Base-by-base conservation (phyloP, 1,284 basidiomycete species). In the Inonotus obliquus region DNA sequence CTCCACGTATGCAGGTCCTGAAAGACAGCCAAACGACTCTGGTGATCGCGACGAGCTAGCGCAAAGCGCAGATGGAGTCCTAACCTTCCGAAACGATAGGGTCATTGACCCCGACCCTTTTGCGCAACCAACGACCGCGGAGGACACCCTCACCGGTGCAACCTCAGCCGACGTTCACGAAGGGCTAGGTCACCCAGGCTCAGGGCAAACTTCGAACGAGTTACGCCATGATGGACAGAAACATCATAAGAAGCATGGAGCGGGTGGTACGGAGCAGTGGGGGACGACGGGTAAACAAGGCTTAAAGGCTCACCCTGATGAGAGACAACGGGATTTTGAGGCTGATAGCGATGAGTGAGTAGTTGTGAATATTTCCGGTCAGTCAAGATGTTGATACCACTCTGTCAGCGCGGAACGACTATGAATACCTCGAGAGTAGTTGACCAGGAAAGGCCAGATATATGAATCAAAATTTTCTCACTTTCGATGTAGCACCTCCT, bases 81-180 rank as follows among this genome's bases (percentile, higher is more conserved):
- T 32, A 11, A 60, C 58, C 32, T 63, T 61, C 49, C 47, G 19
- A 17, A 19, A 54, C 39, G 65, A 64, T 44, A 59, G 58, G 21
- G 61, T 66, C 37, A 58, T 68, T 35, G 63, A 68, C 62, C 41
- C 17, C 39, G 66, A 67, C 54, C 63, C 66, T 2, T 66, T 48
- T 38, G 66, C 65, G 6, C 25, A 39, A 13, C 62, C 52, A 7
- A 64, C 66, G 4, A 38, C 49, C n/a, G 64, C 65, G 2, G 49
- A 23, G 7, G 66, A 68, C 57, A 67, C 68, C 6, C 48, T 69
- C 17, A 65, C 61, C 6, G 65, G 67, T 14, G 71, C 73, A 41
- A 76, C 74, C 35, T 75, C 74, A 14, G 55, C 68, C 55, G 72
- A 73, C 63, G 71, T 76, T n/a, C 63, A 75, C 64, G 44, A 41